Conservation (phyloP, 768 basidiomycete species). For the Goffeauzyma gilvescens region DNA sequence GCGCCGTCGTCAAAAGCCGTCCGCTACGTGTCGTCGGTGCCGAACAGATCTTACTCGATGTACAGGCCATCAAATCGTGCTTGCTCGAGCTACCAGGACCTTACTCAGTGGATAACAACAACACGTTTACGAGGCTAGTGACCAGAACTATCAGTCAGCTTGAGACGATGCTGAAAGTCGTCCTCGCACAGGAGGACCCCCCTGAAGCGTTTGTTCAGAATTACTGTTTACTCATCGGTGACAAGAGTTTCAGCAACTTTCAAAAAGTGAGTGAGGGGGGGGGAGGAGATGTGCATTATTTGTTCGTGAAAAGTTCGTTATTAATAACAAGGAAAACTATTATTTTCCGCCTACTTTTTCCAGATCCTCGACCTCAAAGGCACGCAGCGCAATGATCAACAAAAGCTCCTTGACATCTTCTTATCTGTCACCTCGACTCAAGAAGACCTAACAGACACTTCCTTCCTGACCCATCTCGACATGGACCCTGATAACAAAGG, state of each 20-base stretch:
- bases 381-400: conserved; percentile 66
- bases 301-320: neutral
- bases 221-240: conserved; percentile 82
- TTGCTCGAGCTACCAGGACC: conserved; percentile 61
- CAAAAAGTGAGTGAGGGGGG: conserved; percentile 58
- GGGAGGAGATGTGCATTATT: too few relatives aligned
- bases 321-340: too few relatives aligned
- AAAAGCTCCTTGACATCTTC: conserved; percentile 76
- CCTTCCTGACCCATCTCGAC: conserved; percentile 80
- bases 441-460: conserved; percentile 66
- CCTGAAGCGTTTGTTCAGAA: conserved; percentile 86
- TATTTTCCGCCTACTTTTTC: neutral
- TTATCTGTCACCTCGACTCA: conserved; percentile 82
- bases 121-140: conserved; percentile 49
- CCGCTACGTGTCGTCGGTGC: conserved; percentile 85
- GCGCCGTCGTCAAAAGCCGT: conserved; percentile 68
- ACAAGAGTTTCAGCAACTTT: conserved; percentile 89
- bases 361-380: conserved; percentile 92
- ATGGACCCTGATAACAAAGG: conserved; percentile 54
- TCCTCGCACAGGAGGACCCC: conserved; percentile 86
- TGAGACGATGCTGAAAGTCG: conserved; percentile 85
- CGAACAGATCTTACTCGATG: conserved; percentile 85
- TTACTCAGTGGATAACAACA: conserved; percentile 21
- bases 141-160: conserved; percentile 60
- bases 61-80: conserved; percentile 67